Evolutionary conservation across 2,329 filamentous ascomycete species (phyloP), one percentile per base, ranked within the genome.

Genomic region (Cercospora sojina): DNA sequence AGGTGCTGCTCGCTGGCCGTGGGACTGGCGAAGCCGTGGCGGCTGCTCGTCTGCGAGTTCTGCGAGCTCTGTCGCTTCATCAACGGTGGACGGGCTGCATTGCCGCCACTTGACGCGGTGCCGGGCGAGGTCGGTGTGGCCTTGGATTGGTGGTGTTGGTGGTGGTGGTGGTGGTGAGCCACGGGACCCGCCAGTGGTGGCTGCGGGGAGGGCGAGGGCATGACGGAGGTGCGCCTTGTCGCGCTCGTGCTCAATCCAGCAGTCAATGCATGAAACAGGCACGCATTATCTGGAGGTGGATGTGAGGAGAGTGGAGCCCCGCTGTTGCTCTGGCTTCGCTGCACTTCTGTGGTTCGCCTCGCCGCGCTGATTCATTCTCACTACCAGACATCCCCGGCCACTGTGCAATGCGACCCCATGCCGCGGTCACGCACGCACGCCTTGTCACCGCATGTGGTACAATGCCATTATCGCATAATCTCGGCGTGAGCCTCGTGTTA

Each of bases 41-140:
- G 63, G 31, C 56, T 59, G 20, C 59, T 38, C n/a, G 67, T 67
- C 38, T 69, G 66, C 49, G 74, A 74, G 13, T 71, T 72, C 43
- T 73, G 72, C 64, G 74, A 76, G 64, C 71, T 74, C 67, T 76
- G 72, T 51, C 74, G 69, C 64, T 74, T 73, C 66, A 73, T 71
- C 29, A 73, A 59, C n/a, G 71, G 62, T 25, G 75, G 74, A 25
- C 74, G 73, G 43, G 63, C 51, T 35, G 64, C 65, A 43, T 60
- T 61, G n/a, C 61, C 65, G 56, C 61, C 65, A 38, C 60, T 62
- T 31, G 60, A 56, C 13, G 60, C 60, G 6, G 49, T 56, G 31
- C 47, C 47, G 16, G 60, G 60, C 18, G 60, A 62, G 27, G 49
- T 27, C 27, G 60, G 47, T 20, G 60, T 56, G 27, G 60, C 27